Conservation (phyloP, 768 basidiomycete genomes). For the Pleurotus eryngii region DNA sequence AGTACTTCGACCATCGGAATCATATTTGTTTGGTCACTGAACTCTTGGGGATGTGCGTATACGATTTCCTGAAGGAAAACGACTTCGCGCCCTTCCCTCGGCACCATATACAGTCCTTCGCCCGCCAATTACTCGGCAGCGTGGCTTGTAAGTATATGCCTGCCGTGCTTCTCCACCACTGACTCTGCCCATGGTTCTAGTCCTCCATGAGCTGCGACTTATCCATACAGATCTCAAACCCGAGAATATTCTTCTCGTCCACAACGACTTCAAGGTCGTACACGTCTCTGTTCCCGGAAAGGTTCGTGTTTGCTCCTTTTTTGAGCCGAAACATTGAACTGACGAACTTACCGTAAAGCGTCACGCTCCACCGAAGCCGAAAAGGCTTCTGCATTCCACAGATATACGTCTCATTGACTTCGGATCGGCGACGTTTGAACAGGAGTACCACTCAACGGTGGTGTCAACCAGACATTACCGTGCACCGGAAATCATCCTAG, state of each 20-base stretch:
- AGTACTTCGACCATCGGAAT: constrained; percentile 96
- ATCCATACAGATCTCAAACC: constrained; percentile 99
- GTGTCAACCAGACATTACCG: constrained; percentile 98
- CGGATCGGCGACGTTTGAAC: constrained; percentile 96
- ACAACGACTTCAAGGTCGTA: constrained; percentile 69
- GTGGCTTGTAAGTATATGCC: constrained; percentile 78
- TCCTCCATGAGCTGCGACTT: constrained; percentile 85
- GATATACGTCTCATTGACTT: constrained; percentile 98
- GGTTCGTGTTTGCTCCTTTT: constrained; percentile 32
- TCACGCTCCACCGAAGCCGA: constrained; percentile 59
- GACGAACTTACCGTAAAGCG: constrained; percentile 40
- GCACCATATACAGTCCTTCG: constrained; percentile 94
- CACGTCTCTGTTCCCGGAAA: constrained; percentile 63
- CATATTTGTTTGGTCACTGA: constrained; percentile 98
- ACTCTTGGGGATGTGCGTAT: constrained; percentile 94
- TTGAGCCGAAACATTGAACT: neutral
- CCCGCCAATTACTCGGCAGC: constrained; percentile 84
- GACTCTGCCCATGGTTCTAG: constrained; percentile 35
- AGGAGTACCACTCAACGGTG: constrained; percentile 97
- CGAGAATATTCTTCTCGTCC: constrained; percentile 94
- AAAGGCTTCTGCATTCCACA: constrained; percentile 79
- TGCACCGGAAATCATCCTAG: constrained; percentile 97
- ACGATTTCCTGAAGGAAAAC: constrained; percentile 98
- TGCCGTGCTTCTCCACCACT: neutral
- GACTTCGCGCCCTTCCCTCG: constrained; percentile 95